phyloP scores from a whole-genome alignment of 2,329 filamentous ascomycete species.

The Lachnellula arida region DNA sequence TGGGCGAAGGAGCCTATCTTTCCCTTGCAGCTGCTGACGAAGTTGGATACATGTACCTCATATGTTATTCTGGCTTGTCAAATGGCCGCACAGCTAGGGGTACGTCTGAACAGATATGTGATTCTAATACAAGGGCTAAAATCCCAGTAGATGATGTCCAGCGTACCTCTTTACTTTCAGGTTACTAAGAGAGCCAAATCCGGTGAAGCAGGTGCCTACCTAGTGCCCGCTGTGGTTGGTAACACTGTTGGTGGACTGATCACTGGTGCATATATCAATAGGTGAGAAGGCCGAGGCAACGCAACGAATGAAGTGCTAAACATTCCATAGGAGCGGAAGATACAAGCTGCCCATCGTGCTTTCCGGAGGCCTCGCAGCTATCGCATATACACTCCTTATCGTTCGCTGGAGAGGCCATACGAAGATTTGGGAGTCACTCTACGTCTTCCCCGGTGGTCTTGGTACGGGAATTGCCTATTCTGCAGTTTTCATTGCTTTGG shows the following conservation, averaged over 20 bases:
- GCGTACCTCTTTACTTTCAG: constrained; percentile 65
- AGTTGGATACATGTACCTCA: constrained; percentile 47
- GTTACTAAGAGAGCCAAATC: constrained; percentile 53
- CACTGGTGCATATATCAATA: constrained; percentile 42
- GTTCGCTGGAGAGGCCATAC: constrained; percentile 57
- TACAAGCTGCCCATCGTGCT: constrained; percentile 52
- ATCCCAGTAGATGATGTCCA: constrained; percentile 48
- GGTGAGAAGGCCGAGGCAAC: constrained; percentile 14
- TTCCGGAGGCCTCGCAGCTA: constrained; percentile 43
- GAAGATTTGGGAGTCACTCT: constrained; percentile 49
- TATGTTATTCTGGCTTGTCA: constrained; percentile 51
- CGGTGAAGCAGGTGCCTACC: constrained; percentile 52
- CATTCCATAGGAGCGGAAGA: constrained; percentile 42
- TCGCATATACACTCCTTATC: constrained; percentile 48
- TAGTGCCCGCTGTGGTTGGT: constrained; percentile 62
- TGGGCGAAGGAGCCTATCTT: constrained; percentile 52
- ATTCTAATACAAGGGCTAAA: neutral
- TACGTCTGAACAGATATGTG: constrained; percentile 23
- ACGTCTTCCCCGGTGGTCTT: constrained; percentile 52
- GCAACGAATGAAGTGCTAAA: no score
- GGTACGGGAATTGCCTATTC: constrained; percentile 43
- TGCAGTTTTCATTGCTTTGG: constrained; percentile 44
- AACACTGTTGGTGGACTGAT: constrained; percentile 60
- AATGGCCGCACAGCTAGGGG: constrained; percentile 51
- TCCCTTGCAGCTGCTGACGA: constrained; percentile 49